Evolutionary conservation across 148 eudicot genomes (phyloP).

Genomic region (Rhododendron williamsianum): DNA sequence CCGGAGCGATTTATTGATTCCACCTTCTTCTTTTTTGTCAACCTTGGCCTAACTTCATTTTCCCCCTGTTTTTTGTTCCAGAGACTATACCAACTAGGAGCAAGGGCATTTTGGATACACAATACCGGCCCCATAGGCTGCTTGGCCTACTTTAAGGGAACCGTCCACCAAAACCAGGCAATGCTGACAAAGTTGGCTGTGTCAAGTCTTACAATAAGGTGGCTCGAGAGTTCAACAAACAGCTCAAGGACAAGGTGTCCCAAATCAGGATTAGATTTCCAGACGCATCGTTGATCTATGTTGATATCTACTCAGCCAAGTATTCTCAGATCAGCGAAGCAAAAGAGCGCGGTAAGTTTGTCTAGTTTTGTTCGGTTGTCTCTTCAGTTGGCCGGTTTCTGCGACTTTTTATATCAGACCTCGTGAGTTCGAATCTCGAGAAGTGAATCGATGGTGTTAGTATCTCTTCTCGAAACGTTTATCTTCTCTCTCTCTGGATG

Average conservation of each 20-base stretch:
- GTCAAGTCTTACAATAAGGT: slow-evolving; percentile 12
- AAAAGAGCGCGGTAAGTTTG: slow-evolving; percentile 11
- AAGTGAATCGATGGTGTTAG: too few relatives aligned
- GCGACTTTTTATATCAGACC: background rate
- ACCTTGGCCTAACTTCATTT: background rate
- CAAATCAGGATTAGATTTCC: slow-evolving; percentile 5
- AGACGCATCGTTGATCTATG: slow-evolving; percentile 8
- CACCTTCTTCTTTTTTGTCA: background rate
- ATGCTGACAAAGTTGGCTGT: slow-evolving; percentile 3
- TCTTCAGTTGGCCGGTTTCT: background rate
- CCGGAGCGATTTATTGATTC: background rate
- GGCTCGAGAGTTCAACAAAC: slow-evolving; percentile 19
- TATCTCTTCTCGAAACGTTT: background rate
- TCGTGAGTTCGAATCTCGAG: too few relatives aligned
- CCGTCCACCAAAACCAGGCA: background rate
- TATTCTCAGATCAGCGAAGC: slow-evolving; percentile 18
- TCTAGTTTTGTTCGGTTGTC: background rate
- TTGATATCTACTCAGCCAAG: slow-evolving; percentile 18
- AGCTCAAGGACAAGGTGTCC: slow-evolving; percentile 17
- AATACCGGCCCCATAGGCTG: background rate
- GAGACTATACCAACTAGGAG: background rate
- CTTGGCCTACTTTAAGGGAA: background rate
- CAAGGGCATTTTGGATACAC: background rate
- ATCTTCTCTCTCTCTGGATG: background rate
- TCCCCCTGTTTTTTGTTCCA: background rate